phyloP scores from a whole-genome alignment of 345 rosid species.

The Leavenworthia alabamica region DNA sequence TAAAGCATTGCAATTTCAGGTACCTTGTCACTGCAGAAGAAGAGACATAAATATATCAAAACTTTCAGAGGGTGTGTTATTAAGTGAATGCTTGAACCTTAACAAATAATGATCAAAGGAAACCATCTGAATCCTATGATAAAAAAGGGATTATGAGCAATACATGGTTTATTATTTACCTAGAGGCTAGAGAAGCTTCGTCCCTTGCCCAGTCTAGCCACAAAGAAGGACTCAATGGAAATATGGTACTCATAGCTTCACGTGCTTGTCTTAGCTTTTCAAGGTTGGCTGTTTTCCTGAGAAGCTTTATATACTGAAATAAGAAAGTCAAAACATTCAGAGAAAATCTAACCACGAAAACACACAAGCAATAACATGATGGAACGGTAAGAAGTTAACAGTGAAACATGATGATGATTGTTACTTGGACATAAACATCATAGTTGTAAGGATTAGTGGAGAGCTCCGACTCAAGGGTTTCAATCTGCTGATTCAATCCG shows the following conservation, averaged over 20 bases:
- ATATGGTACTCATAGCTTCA: slow-evolving; percentile 65
- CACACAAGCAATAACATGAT: not conserved
- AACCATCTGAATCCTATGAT: not conserved
- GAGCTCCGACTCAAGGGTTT: slow-evolving; percentile 54
- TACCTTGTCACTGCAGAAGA: slow-evolving; percentile 42
- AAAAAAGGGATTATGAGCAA: not conserved
- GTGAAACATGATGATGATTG: not conserved
- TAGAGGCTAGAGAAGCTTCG: slow-evolving; percentile 59
- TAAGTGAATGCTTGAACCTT: not conserved
- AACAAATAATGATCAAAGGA: not conserved
- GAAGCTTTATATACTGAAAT: slow-evolving; percentile 57
- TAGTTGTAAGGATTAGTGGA: slow-evolving; percentile 65
- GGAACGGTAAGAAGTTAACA: not conserved
- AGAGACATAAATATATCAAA: slow-evolving; percentile 1
- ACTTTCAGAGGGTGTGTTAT: not conserved
- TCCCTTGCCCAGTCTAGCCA: slow-evolving; percentile 91
- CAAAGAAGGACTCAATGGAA: slow-evolving; percentile 69
- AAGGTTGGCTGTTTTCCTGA: slow-evolving; percentile 76
- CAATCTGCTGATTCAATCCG: slow-evolving; percentile 42
- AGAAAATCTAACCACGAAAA: not conserved
- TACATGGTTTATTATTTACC: slow-evolving; percentile 27
- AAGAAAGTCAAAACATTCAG: not conserved
- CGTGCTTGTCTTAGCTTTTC: slow-evolving; percentile 76
- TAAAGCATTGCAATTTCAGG: slow-evolving; percentile 58
- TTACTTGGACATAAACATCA: slow-evolving; percentile 64